Conservation (phyloP, 257 asterid species). For the Solanum piurae region DNA sequence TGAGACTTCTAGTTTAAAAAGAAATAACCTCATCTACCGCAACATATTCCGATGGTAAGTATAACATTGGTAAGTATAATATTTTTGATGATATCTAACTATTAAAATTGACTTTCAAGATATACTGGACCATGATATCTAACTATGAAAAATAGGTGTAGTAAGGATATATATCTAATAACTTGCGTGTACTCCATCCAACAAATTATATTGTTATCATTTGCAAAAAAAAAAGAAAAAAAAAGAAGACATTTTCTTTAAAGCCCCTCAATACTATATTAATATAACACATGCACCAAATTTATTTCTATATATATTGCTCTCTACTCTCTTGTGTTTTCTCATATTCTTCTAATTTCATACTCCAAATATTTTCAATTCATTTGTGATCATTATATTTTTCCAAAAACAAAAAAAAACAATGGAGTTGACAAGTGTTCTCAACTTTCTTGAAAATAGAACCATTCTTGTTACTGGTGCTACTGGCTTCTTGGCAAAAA, state of each 20-base stretch:
- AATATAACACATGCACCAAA: neutral
- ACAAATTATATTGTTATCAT: neutral
- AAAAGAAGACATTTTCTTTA: neutral
- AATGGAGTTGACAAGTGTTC: conserved; percentile 61
- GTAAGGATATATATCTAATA: neutral
- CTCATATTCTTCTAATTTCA: neutral
- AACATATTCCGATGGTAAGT: neutral
- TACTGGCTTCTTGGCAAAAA: conserved; percentile 82
- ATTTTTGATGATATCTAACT: neutral
- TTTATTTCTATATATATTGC: neutral
- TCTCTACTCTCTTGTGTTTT: neutral
- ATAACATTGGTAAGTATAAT: no score
- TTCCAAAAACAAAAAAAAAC: neutral
- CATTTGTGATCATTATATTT: neutral
- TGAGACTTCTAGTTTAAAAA: neutral
- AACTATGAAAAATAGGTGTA: neutral
- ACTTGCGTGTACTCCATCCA: conserved; percentile 14
- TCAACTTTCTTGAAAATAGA: conserved; percentile 39
- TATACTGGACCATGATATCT: neutral
- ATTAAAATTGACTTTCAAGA: neutral
- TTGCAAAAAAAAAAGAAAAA: neutral
- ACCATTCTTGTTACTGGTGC: conserved; percentile 69
- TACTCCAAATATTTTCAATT: neutral
- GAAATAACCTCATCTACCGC: neutral
- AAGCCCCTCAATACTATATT: neutral